Evolutionary conservation across 352 stramenopile species (phyloP), one percentile per base, ranked within the genome.

Genomic region (Globisporangium solare): DNA sequence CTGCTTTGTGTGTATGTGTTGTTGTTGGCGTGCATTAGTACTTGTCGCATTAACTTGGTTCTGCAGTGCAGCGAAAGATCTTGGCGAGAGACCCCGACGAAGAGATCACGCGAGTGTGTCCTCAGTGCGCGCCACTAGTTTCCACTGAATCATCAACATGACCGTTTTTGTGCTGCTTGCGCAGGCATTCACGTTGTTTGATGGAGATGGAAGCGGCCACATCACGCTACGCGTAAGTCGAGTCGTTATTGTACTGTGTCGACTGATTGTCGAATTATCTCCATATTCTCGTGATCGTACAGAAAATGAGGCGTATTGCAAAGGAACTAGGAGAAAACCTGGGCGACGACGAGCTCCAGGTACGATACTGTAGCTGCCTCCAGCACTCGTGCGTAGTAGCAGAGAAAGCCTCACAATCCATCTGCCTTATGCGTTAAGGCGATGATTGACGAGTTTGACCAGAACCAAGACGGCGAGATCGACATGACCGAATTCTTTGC

Each of bases 371-470:
- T n/a, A n/a, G n/a, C n/a, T 11, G 31, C 17, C 18, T 61, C 18
- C 21, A 18, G 2, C 1, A 47, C 22, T 45, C 13, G 1, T 14
- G 17, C 0, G 1, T 13, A 15, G 17, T n/a, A 11, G 3, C 21
- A 1, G 18, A 40, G 5, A 10, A 10, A 35, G 27, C 27, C 13
- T 39, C 4, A 37, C 24, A 3, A 0, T 40, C 24, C 1, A 0
- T 40, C 6, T 27, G 0, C 15, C 17, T 58, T 24, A 52, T 10
- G 1, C 27, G 27, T 11, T 6, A 64, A 64, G 73, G 91, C 89
- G 4, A 98, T 98, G 93, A 97, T 98, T 56, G 91, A 98, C 51
- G 91, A 98, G 72, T 98, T 98, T 50, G 92, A 98, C 58, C 75
- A 94, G 48, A 93, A 97, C 61, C 83, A 97, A 57, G 91, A 98